Percentiles rank a stretch among this genome's conserved stretches.
Evolutionary conservation across 1,284 basidiomycete species (phyloP).

Genomic region (Rhodotorula glutinis): DNA sequence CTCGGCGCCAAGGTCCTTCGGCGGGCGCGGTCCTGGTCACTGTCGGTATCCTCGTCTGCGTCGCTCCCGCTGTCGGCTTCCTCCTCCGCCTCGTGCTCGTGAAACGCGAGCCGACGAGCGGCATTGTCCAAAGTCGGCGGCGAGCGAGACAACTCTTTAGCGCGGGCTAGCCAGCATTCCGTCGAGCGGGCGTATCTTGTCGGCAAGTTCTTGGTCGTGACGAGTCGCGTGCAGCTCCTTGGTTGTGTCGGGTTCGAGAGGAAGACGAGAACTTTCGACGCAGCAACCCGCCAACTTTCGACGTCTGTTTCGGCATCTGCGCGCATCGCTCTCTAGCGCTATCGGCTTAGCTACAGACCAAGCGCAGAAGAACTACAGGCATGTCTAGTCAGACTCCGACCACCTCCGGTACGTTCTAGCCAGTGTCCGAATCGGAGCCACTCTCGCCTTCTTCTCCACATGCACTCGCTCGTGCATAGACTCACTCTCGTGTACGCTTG

Average conservation of each 20-base stretch:
- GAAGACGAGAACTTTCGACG: no score
- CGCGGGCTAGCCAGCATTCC: no score
- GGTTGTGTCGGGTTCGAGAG: no score
- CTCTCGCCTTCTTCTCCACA: not conserved
- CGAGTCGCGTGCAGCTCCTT: no score
- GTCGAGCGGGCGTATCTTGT: not conserved
- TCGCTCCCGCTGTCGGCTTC: not conserved
- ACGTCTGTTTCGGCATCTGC: no score
- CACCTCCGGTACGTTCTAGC: not conserved
- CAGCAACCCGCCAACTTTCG: not conserved
- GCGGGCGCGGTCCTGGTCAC: not conserved
- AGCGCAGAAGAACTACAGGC: no score
- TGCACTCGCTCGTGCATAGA: not conserved
- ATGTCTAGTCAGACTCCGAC: slow-evolving; percentile 1
- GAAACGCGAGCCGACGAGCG: not conserved
- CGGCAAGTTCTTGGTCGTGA: no score
- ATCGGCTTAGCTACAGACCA: no score
- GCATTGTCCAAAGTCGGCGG: not conserved
- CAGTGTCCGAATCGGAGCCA: no score
- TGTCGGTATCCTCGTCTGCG: not conserved
- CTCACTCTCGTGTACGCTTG: no score
- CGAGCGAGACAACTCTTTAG: not conserved
- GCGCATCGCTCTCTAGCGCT: not conserved
- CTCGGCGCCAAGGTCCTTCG: not conserved
- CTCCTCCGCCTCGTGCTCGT: not conserved